A percentile compares a stretch with the other conserved stretches of the same genome.
Evolutionary conservation across 805 yeast species (phyloP).

Genomic region (Cyberlindnera americana): DNA sequence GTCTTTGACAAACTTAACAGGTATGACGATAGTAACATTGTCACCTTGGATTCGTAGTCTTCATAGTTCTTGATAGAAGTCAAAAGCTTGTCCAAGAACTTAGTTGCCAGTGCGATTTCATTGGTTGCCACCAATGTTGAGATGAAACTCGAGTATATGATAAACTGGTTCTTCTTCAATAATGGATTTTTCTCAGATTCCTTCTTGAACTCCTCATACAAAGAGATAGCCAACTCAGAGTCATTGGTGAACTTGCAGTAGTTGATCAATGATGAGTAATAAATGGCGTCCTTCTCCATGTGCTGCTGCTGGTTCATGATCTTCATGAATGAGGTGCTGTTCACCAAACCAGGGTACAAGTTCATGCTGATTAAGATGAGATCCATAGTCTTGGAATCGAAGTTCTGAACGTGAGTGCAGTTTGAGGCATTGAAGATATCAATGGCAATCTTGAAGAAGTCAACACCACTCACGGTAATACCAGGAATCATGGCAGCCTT

Average conservation of each 20-base stretch:
- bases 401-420: slow-evolving; percentile 40
- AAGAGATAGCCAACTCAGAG: slow-evolving; percentile 34
- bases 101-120: slow-evolving; percentile 48
- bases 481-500: slow-evolving; percentile 35
- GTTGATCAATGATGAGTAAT: slow-evolving; percentile 38
- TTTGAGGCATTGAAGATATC: slow-evolving; percentile 42
- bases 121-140: slow-evolving; percentile 50
- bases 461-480: slow-evolving; percentile 38
- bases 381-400: slow-evolving; percentile 42
- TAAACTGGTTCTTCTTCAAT: slow-evolving; percentile 37
- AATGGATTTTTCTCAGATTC: slow-evolving; percentile 11
- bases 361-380: slow-evolving; percentile 44
- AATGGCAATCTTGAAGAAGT: slow-evolving; percentile 47
- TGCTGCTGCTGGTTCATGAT: slow-evolving; percentile 29
- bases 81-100: slow-evolving; percentile 53
- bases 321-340: slow-evolving; percentile 30
- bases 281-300: slow-evolving; percentile 28
- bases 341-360: slow-evolving; percentile 35
- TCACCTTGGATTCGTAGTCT: slow-evolving; percentile 33
- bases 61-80: slow-evolving; percentile 38
- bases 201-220: slow-evolving; percentile 37
- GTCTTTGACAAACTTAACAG: slow-evolving; percentile 35
- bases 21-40: slow-evolving; percentile 42
- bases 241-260: slow-evolving; percentile 39
- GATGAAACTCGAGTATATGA: slow-evolving; percentile 49